Conservation (phyloP, 2,329 filamentous ascomycete genomes). For the Aspergillus candidus region DNA sequence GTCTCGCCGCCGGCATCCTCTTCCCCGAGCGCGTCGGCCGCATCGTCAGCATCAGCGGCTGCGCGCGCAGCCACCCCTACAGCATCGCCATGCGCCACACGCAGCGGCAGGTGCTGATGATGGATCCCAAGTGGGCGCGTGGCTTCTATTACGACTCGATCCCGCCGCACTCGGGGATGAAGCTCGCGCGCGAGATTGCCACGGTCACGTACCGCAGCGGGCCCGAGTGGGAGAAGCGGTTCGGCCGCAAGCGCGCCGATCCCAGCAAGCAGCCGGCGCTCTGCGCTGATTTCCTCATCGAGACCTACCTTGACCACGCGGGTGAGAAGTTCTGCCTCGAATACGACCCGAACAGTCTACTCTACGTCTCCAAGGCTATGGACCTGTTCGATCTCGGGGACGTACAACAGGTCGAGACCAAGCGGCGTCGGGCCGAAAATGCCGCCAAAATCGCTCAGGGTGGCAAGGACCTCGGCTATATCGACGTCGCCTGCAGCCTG, state of each 20-base stretch:
- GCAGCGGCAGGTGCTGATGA: slow-evolving; percentile 96
- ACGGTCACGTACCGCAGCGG: slow-evolving; percentile 96
- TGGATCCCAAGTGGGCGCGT: slow-evolving; percentile 94
- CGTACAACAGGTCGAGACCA: slow-evolving; percentile 60
- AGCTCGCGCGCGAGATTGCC: slow-evolving; percentile 92
- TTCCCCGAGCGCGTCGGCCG: slow-evolving; percentile 76
- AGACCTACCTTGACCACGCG: slow-evolving; percentile 96
- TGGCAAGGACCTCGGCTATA: slow-evolving; percentile 22
- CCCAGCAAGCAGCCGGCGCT: slow-evolving; percentile 78
- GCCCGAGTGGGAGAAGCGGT: slow-evolving; percentile 95
- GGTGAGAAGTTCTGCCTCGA: slow-evolving; percentile 97
- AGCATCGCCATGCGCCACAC: slow-evolving; percentile 98
- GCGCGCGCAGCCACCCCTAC: slow-evolving; percentile 90
- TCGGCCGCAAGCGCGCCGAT: slow-evolving; percentile 81
- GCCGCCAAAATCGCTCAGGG: slow-evolving; percentile 52
- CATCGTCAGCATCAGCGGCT: slow-evolving; percentile 86
- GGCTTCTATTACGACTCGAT: slow-evolving; percentile 88
- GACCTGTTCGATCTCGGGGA: slow-evolving; percentile 88
- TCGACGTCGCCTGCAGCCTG: slow-evolving; percentile 62
- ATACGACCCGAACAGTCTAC: slow-evolving; percentile 89
- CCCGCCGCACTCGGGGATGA: slow-evolving; percentile 94
- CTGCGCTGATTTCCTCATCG: slow-evolving; percentile 96
- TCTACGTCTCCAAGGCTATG: slow-evolving; percentile 99
- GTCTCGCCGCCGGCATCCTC: slow-evolving; percentile 75
- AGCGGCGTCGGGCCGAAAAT: slow-evolving; percentile 56